Base-by-base conservation (phyloP, 2,329 filamentous ascomycete species). In the Sporothrix curviconia region DNA sequence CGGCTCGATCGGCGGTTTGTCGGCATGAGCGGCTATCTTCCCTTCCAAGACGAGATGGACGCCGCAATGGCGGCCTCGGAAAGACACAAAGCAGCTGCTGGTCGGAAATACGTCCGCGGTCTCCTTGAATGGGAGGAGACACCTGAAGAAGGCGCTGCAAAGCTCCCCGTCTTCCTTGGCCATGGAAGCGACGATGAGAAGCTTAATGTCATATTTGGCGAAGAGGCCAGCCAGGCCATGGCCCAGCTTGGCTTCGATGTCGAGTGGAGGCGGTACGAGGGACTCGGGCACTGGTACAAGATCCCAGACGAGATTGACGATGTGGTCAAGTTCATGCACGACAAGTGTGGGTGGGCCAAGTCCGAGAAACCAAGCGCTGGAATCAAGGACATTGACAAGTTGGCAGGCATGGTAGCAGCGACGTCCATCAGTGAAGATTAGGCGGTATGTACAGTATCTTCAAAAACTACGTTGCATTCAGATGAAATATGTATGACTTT, bases 231-330 rank as follows among this genome's bases (percentile, higher is more conserved):
- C 0, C 57, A 61, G 5, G 68, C 65, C 3, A 59, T 78, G 56
- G 30, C 47, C 8, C 56, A 61, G n/a, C 58, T 69, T 34, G 71
- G 68, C 1, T 72, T 70, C 55, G 22, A 68, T 0, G 71, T 76
- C 4, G 55, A 65, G 11, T 76, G 71, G 71, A 70, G 71, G 55
- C 36, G 60, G 0, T 81, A 79, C 64, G 28, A 65, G 4, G 68
- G 62, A 0, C 66, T 71, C 32, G 76, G 75, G 0, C 76, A 79
- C 59, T 78, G 77, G 74, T 77, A 78, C 60, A 76, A 72, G 58
- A 66, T 76, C 14, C 75, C 75, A 0, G 73, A 78, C 44, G 73
- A 77, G 60, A 72, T 77, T 58, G 72, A 79, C 61, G 74, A 79
- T 63, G 71, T 78, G 50, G 28, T 55, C 7, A 17, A 30, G 17